Base-by-base conservation (phyloP, 768 basidiomycete species). In the Wakefieldia striispora region DNA sequence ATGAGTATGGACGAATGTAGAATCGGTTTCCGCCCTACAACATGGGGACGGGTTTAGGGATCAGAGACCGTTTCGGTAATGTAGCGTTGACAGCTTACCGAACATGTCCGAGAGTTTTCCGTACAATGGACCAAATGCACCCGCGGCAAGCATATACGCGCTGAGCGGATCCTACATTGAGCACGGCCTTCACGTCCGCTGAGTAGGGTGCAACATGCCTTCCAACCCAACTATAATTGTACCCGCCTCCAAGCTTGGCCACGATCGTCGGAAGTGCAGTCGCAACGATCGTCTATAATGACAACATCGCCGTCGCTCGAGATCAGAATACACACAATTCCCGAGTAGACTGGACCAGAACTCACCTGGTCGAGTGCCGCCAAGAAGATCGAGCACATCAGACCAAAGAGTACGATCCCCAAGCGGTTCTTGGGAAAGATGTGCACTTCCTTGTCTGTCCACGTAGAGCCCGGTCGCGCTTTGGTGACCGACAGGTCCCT, bases 221-320 rank as follows among this genome's bases (percentile, higher is more conserved):
- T 48, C 84, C 84, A 34, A 88, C 83, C 87, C 88, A 89, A 43
- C 83, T 81, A 53, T 89, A 88, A 33, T 72, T 72, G 13, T 64
- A 74, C 6, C 82, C 83, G 23, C 82, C 85, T 38, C 83, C 80
- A 0, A 89, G 74, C 20, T 84, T 62, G n/a, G 59, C 64, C 11
- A 86, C 82, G 43, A 90, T 88, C 0, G 84, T 87, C 1, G 87
- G 86, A 26, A 89, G 68, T n/a, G 87, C 86, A 7, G 86, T 88
- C 10, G 85, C 80, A 11, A 88, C 81, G 50, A 84, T 83, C 14
- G 81, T 83, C 81, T 83, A n/a, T 14, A 16, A 33, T 29, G 29
- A 13, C 10, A 12, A 29, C 9, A 41, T n/a, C 29, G 13, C 36
- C 16, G 40, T 47, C 33, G 40, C 45, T 42, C 31, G 36, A 16